These are phyloP conservation scores for Apiospora pterosperma DNA, from an alignment of 2,329 filamentous ascomycete species.

Conservation along the genomic window DNA sequence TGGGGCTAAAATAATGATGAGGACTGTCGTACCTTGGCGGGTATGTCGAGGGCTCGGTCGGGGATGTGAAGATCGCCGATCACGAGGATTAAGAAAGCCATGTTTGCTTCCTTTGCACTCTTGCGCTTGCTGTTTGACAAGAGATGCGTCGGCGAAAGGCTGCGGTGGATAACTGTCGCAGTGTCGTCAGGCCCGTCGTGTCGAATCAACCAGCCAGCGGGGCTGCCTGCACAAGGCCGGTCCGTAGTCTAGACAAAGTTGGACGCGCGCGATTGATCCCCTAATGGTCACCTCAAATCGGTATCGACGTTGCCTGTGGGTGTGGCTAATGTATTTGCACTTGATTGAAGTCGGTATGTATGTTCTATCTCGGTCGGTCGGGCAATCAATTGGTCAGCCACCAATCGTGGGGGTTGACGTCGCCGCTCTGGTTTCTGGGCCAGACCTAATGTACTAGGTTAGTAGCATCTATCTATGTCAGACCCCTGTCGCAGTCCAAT, in stretches of 20 bases:
- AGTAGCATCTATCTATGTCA: background rate
- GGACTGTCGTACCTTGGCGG: conserved; percentile 70
- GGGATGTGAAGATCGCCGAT: conserved; percentile 94
- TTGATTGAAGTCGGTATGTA: background rate
- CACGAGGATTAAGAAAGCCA: conserved; percentile 86
- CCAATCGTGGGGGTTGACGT: background rate
- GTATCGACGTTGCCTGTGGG: background rate
- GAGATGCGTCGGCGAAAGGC: background rate
- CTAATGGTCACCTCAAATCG: background rate
- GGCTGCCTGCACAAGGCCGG: background rate
- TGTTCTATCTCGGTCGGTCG: background rate
- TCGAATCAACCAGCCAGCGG: background rate
- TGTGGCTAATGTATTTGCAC: background rate
- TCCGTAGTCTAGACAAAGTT: background rate
- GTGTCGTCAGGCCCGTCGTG: background rate
- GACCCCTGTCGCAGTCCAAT: background rate
- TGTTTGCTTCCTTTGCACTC: conserved; percentile 30
- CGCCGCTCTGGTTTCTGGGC: background rate
- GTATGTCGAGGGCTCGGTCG: conserved; percentile 86
- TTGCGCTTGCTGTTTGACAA: background rate
- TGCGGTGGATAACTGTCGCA: background rate
- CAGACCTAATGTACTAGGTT: background rate
- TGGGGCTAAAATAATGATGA: background rate
- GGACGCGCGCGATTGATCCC: background rate
- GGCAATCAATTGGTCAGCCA: background rate